Base-by-base conservation (phyloP, 2,329 filamentous ascomycete species). In the Myriangium duriaei region DNA sequence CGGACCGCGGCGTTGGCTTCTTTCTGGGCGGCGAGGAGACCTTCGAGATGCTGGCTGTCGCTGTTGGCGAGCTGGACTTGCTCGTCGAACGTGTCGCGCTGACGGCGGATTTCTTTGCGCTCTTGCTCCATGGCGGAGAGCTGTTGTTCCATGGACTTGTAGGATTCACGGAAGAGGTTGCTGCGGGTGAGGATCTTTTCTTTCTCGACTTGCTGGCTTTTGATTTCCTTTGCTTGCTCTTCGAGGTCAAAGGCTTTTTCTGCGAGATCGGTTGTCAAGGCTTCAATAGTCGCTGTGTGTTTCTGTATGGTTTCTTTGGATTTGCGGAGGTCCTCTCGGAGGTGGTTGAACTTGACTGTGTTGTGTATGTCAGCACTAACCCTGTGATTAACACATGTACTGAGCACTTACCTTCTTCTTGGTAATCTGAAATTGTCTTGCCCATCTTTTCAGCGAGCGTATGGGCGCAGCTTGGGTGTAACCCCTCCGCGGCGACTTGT, bases 211-310 rank as follows among this genome's bases (percentile, higher is more conserved):
- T 31, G 13, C 24, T 34, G 13, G 30, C 26, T 18, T 34, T n/a
- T n/a, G n/a, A n/a, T n/a, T n/a, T n/a, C n/a, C n/a, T 17, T 15
- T 15, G 33, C 21, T 34, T 40, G 30, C 18, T 40, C 30, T 28
- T 40, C 28, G 4, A 35, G 13, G 7, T 30, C 31, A 34, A 14
- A 4, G 5, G n/a, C 31, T 11, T 31, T 24, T 3, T 19, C 29
- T 5, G 29, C 12, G 13, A 32, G n/a, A 9, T 32, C 11, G 14
- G 9, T 32, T 9, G 10, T 32, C 9, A 32, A 16, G 13, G 16
- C 30, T 9, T 13, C 30, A 14, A 32, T 16, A 16, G 9, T 7
- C 14, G 13, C 18, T 13, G 16, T n/a, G 18, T 16, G 30, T 16
- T 32, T 9, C 13, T 32, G 14, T 13, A 32, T 32, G n/a, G 6